Evolutionary conservation across 2,329 filamentous ascomycete species (phyloP), one percentile per base, ranked within the genome.

Genomic region (Pseudogymnoascus sp.): DNA sequence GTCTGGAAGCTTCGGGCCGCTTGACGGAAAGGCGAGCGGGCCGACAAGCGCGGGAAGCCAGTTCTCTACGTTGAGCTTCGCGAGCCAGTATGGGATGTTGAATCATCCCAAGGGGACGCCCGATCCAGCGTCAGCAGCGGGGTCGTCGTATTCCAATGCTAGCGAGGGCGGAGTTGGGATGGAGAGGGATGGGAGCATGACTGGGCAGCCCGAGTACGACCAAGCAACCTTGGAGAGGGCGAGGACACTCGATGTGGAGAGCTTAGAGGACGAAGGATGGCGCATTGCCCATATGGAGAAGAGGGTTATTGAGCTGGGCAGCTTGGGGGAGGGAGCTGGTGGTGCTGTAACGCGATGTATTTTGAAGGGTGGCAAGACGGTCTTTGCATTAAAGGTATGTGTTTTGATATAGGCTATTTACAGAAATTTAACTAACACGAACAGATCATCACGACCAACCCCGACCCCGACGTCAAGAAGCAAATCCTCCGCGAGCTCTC

Each of bases 381-480:
- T 97, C 7, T 99, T 99, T 79, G 95, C 95, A 7, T 78, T 99
- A 62, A 99, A 99, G 87, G 93, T 96, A 77, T 68, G 79, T 69
- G 64, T 53, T 60, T 31, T 40, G 17, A 21, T 21, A 7, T 62
- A 64, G 62, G 38, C n/a, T 38, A 26, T 64, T 47, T 17, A 62
- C 33, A 21, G 47, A 65, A 67, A 47, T 65, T 68, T 63, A 68
- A 36, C 60, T 67, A 70, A 65, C 68, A 64, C 31, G 57, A 63
- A 2, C 67, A 96, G 93, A 89, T 99, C 72, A 99, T 99, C 74
- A 99, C 95, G 2, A 97, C 95, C 35, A 96, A 97, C 74, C 95
- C 95, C 1, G 95, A 99, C 70, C 93, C 95, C 11, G 93, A 97
- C 74, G 91, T 97, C 66, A 97, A 97, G 82, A 97, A 96, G 75